phyloP scores from a whole-genome alignment of 345 rosid species.

The Lepidium africanum region DNA sequence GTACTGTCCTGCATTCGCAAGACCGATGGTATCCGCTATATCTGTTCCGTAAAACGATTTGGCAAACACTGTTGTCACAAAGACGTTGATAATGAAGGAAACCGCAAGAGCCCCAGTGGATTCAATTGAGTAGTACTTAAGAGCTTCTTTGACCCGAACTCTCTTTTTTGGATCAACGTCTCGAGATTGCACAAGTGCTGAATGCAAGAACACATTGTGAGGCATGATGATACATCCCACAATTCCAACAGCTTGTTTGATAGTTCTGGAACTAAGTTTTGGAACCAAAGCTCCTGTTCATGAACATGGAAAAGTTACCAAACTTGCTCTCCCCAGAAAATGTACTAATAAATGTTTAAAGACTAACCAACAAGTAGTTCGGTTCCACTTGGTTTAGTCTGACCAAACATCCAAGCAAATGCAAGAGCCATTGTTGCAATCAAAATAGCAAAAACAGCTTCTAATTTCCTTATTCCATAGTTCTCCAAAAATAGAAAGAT shows the following conservation, averaged over 20 bases:
- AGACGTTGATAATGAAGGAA: conserved; percentile 84
- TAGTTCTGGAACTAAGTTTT: conserved; percentile 80
- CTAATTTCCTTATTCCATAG: conserved; percentile 91
- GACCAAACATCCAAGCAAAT: conserved; percentile 98
- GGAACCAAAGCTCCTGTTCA: conserved; percentile 66
- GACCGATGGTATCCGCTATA: conserved; percentile 68
- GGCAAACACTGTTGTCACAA: conserved; percentile 86
- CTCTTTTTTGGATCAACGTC: conserved; percentile 60
- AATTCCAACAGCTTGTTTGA: conserved; percentile 84
- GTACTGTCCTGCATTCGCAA: conserved; percentile 85
- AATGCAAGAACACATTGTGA: conserved; percentile 92
- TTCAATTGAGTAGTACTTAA: conserved; percentile 80
- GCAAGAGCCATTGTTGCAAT: conserved; percentile 86
- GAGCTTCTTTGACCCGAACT: conserved; percentile 79
- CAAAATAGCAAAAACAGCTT: conserved; percentile 79
- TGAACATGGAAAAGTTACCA: not conserved
- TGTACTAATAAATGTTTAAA: not conserved
- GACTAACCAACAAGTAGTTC: conserved; percentile 68
- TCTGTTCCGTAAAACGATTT: conserved; percentile 78
- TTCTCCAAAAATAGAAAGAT: conserved; percentile 88
- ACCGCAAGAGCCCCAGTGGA: conserved; percentile 61
- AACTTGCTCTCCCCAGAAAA: not conserved
- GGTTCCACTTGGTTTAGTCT: conserved; percentile 62
- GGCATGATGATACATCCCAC: conserved; percentile 98
- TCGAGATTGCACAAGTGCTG: conserved; percentile 92